Evolutionary conservation across 306 rosid genomes (phyloP).

Genomic region (Cyamopsis tetragonoloba): DNA sequence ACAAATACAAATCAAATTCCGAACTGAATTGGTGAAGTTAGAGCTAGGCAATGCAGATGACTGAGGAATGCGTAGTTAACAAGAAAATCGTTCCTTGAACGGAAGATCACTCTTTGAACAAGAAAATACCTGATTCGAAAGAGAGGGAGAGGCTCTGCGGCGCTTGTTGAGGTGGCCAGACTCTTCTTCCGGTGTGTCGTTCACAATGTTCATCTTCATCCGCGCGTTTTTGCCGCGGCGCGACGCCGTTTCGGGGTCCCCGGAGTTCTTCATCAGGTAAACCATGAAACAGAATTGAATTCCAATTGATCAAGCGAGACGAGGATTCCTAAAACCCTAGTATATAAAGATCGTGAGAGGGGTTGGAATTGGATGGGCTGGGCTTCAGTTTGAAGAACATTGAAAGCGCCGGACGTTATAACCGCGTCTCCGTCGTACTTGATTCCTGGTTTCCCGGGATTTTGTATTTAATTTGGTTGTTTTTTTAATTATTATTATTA

Average conservation of each 20-base stretch:
- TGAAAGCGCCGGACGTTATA: not conserved
- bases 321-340: constrained; percentile 55
- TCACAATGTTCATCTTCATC: constrained; percentile 63
- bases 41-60: not conserved
- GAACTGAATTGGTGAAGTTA: not conserved
- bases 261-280: constrained; percentile 60
- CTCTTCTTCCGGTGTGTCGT: constrained; percentile 64
- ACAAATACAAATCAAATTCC: not conserved
- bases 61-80: too few species aligned
- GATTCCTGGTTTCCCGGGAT: too few species aligned
- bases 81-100: too few species aligned
- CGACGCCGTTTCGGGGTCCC: constrained; percentile 35
- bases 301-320: not conserved
- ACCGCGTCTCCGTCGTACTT: not conserved
- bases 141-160: constrained; percentile 33
- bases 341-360: not conserved
- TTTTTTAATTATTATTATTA: too few species aligned
- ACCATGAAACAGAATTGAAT: constrained; percentile 40
- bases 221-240: constrained; percentile 33
- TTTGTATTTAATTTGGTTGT: too few species aligned
- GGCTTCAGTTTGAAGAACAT: not conserved
- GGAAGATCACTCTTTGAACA: not conserved
- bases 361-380: not conserved
- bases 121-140: not conserved
- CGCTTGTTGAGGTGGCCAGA: constrained; percentile 58